These are phyloP conservation scores for Chlamydomonas incerta DNA, from an alignment of 139 green algal species.

Conservation along the genomic window DNA sequence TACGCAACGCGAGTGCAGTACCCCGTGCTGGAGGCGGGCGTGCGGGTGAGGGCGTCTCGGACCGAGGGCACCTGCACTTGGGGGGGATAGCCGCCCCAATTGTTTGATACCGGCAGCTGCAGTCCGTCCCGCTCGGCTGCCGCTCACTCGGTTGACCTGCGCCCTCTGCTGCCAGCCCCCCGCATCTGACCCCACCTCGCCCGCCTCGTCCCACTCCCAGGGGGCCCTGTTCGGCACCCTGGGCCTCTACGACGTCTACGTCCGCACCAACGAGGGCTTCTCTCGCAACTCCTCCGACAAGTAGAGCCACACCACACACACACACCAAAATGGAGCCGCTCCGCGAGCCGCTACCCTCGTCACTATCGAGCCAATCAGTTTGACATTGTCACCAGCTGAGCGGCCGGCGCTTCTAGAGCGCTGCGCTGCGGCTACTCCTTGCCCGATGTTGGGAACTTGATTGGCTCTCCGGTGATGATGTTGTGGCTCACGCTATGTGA, in stretches of 20 bases:
- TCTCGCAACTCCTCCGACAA: no score
- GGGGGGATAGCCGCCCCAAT: neutral
- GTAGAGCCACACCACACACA: no score
- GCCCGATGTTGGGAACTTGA: neutral
- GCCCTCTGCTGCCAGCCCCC: no score
- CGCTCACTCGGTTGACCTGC: no score
- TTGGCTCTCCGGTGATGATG: conserved; percentile 59
- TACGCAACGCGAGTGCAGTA: neutral
- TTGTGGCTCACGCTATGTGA: conserved; percentile 56
- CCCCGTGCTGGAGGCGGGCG: neutral
- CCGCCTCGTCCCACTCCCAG: neutral
- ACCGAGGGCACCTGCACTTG: neutral
- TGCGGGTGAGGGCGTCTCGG: neutral
- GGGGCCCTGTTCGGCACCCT: conserved; percentile 19
- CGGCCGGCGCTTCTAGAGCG: no score
- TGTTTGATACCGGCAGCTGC: no score
- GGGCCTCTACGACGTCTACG: conserved; percentile 32
- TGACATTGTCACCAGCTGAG: no score
- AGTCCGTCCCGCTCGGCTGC: no score
- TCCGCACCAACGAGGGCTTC: neutral
- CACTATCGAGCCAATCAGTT: no score
- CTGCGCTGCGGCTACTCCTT: neutral
- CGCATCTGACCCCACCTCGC: no score
- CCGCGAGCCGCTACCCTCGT: no score
- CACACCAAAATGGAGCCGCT: no score